Percentiles rank a stretch among this genome's conserved stretches.
phyloP scores from a whole-genome alignment of 2,329 filamentous ascomycete genomes.

The Lojkania enalia region DNA sequence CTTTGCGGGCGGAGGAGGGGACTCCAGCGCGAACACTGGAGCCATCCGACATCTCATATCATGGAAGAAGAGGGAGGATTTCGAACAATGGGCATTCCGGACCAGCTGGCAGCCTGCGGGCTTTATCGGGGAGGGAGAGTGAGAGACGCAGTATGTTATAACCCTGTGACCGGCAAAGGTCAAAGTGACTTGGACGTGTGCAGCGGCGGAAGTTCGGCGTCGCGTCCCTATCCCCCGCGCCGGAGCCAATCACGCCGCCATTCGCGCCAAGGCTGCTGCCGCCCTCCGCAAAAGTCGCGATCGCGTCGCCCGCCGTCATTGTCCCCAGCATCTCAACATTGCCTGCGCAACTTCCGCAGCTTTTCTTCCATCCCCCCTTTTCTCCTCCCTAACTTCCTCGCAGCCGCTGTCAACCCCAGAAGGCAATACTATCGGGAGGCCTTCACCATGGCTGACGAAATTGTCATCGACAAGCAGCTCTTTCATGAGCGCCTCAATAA shows the following conservation, averaged over 20 bases:
- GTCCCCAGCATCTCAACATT: conserved; percentile 8
- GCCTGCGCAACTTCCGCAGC: conserved; percentile 30
- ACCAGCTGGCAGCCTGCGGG: background rate
- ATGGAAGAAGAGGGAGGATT: conserved; percentile 1
- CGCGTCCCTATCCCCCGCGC: background rate
- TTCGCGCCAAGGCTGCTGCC: background rate
- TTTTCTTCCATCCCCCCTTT: conserved; percentile 18
- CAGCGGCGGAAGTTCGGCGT: background rate
- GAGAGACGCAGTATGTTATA: too few relatives aligned
- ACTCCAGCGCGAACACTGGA: conserved; percentile 41
- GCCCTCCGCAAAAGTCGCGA: conserved; percentile 20
- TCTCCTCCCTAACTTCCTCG: conserved; percentile 13
- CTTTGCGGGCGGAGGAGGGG: conserved; percentile 25
- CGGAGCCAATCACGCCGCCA: background rate
- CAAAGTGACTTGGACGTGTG: background rate
- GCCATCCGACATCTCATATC: conserved; percentile 42
- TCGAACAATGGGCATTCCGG: background rate
- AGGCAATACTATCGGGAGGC: conserved; percentile 20
- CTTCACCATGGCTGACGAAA: conserved; percentile 65
- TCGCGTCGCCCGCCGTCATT: conserved; percentile 25
- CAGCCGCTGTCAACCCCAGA: conserved; percentile 22
- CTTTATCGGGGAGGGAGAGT: background rate
- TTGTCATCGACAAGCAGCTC: conserved; percentile 90
- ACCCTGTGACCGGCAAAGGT: background rate
- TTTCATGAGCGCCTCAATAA: conserved; percentile 93